Base-by-base conservation (phyloP, 192 early-diverging fungal species). In the Spizellomyces punctatus region DNA sequence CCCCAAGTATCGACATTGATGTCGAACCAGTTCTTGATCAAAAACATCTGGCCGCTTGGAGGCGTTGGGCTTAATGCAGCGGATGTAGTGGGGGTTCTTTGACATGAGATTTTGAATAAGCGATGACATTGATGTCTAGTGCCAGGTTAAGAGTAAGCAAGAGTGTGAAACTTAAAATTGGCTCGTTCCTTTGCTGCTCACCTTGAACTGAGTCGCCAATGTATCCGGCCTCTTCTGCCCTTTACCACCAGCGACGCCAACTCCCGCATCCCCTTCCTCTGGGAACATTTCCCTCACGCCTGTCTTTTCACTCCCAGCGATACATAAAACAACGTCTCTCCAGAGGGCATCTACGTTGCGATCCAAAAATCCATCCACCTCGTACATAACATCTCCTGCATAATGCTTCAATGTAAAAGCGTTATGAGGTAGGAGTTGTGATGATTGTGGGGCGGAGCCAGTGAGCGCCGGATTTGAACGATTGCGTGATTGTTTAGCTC, bases 51-150 rank as follows among this genome's bases (percentile, higher is more conserved):
- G 85, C 44, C 89, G 89, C 81, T 96, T 96, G 76, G 89, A 93
- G 70, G 91, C 91, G 75, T 99, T 99, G 47, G 96, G 96, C 75
- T 99, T 99, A 78, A 99, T 98, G 56, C 94, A 85, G 44, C 78
- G 55, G 41, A 75, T 75, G 47, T 75, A 75, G 19, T 78, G 75
- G 12, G 74, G 74, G 44, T 67, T 78, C 48, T 75, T 75, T 7
- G 21, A 22, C 60, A 52, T 78, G 9, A 75, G 74, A 68, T 78
- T 77, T 75, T 79, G 56, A 36, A 75, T 78, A 17, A 75, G 50
- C 12, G 10, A 14, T 10, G 19, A 6, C 74, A 75, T 75, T 17
- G 74, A 75, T 10, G 43, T 46, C 66, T 74, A 45, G 16, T 62
- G 10, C 27, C 27, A 36, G 61, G 67, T 16, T 64, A 14, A 8